Evolutionary conservation across 352 stramenopile genomes (phyloP).

Genomic region (Phytophthora multivora): DNA sequence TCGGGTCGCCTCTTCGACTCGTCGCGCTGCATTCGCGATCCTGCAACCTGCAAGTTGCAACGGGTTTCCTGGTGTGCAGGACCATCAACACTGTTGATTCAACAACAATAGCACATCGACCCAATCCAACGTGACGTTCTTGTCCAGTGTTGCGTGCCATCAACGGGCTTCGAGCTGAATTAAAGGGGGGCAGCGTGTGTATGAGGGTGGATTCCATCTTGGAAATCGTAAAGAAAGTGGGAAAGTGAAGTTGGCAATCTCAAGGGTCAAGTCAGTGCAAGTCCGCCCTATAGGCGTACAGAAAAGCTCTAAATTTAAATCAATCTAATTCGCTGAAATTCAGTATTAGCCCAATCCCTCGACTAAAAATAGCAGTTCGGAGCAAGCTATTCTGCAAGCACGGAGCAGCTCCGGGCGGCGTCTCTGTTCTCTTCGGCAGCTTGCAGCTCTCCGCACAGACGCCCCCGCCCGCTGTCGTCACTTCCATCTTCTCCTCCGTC

Average conservation of each 20-base stretch:
- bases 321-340: conserved; percentile 21
- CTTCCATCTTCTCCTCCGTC: conserved; percentile 9
- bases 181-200: neutral
- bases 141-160: neutral
- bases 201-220: neutral
- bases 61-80: neutral
- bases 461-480: neutral
- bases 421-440: conserved; percentile 24
- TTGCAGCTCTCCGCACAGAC: conserved; percentile 8
- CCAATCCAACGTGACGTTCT: neutral
- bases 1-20: conserved; percentile 12
- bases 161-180: neutral
- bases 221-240: neutral
- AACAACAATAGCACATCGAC: neutral
- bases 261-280: conserved; percentile 34
- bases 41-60: conserved; percentile 18
- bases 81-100: conserved; percentile 6
- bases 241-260: neutral
- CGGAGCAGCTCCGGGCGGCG: conserved; percentile 2
- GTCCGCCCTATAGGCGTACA: conserved; percentile 22
- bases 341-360: conserved; percentile 4
- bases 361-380: conserved; percentile 27
- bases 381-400: conserved; percentile 15
- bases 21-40: conserved; percentile 21
- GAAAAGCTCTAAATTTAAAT: neutral